Evolutionary conservation across 441 rosid genomes (phyloP), one percentile per base, ranked within the genome.

Genomic region (Brassica balearica): DNA sequence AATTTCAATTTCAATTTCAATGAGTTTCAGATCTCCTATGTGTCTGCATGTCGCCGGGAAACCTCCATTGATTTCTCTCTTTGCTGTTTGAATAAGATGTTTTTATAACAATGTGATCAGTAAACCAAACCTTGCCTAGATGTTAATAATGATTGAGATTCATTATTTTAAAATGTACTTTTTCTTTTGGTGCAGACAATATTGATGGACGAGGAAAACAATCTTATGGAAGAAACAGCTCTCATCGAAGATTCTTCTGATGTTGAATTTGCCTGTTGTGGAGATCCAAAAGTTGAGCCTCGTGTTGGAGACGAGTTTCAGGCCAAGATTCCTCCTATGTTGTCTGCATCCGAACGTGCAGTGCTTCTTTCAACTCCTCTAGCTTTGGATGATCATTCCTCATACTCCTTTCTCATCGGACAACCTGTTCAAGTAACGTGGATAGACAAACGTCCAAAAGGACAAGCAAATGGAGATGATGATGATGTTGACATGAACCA

Each of bases 271-370:
- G 65, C 82, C 8, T 86, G 81, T 58, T 86, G 81, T 58, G 94
- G 94, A 62, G 86, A 84, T 78, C 94, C 85, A 23, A 77, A 76
- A 77, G 76, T 82, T 68, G 84, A 80, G 83, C 88, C 92, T 63
- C 90, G 96, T 74, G 79, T 91, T 75, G 97, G 97, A 20, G 84
- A 86, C n/a, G 84, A 88, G 38, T 93, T 82, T 80, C 97, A 91
- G 77, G 89, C 76, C 8, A 85, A 86, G 62, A 84, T 93, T 82
- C 92, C 95, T 81, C 84, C 87, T 19, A 77, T 90, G 87, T 79
- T 86, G 73, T 83, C 91, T 68, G 84, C 82, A 80, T 43, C 86
- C 0, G 74, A 85, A 65, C 82, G 73, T 46, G 79, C 77, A 43
- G 79, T 8, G 72, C 87, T 78, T 87, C 82, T 77, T 38, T 73